These are phyloP conservation scores for Vitis vinifera DNA, from an alignment of 164 flowering plant species.

Conservation along the genomic window DNA sequence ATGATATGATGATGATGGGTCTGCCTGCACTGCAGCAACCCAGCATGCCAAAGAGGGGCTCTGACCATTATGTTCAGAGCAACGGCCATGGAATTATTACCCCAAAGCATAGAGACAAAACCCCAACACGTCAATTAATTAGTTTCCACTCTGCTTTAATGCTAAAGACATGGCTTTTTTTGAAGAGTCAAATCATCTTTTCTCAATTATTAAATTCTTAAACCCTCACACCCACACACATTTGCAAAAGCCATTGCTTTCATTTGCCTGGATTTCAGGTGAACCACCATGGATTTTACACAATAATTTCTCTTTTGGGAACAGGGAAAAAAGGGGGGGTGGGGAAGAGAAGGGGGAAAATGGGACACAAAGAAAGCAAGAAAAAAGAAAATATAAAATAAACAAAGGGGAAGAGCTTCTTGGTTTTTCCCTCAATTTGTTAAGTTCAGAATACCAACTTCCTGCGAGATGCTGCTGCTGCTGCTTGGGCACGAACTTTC, in stretches of 20 bases:
- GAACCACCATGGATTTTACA: background rate
- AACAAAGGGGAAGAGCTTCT: background rate
- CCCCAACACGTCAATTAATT: too few relatives aligned
- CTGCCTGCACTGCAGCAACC: too few relatives aligned
- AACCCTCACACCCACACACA: slow-evolving; percentile 2
- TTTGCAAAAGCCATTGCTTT: background rate
- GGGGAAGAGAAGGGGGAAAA: too few relatives aligned
- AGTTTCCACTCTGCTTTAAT: slow-evolving; percentile 1
- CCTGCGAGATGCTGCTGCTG: slow-evolving; percentile 40
- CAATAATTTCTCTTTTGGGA: background rate
- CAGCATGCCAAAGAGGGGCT: too few relatives aligned
- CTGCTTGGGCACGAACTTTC: slow-evolving; percentile 3
- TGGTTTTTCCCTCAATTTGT: background rate
- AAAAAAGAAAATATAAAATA: background rate
- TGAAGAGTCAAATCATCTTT: background rate
- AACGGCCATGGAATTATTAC: too few relatives aligned
- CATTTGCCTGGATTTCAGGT: background rate
- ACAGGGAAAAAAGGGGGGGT: background rate
- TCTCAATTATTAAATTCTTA: background rate
- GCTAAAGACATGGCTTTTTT: slow-evolving; percentile 7
- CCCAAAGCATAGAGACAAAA: background rate
- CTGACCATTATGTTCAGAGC: too few relatives aligned
- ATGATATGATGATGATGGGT: too few relatives aligned
- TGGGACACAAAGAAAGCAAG: background rate
- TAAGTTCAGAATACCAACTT: slow-evolving; percentile 56